Base-by-base conservation (phyloP, 2,329 filamentous ascomycete species). In the Fusarium devonianum region DNA sequence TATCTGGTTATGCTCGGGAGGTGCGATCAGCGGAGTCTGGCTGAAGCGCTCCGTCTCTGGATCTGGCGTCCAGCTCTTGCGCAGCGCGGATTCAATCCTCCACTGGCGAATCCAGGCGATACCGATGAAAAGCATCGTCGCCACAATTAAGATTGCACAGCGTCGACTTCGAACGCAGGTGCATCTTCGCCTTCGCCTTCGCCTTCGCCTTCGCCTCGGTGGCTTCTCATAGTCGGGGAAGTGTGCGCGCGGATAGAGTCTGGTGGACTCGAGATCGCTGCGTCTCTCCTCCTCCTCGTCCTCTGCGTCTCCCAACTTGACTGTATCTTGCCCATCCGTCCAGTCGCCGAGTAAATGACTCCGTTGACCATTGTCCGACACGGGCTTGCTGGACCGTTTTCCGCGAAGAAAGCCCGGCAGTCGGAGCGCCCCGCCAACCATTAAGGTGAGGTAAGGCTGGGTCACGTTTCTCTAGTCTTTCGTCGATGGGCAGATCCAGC, bases 21-120 rank as follows among this genome's bases (percentile, higher is more conserved):
- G 75, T 1, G 73, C 68, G 3, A 71, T 75, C 19, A 83, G 70
- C 5, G 78, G 75, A n/a, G 69, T 72, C 63, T 81, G 69, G 51
- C 72, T 71, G 63, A 84, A 84, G 13, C 71, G 69, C 18, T 69
- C 66, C 23, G 76, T 73, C 16, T 71, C 74, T 17, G 68, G 62
- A 62, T 83, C 80, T 1, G 81, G 80, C 5, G 69, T 65, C 81
- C 81, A 84, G 6, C 73, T 76, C 33, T 70, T 68, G 17, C 64
- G 58, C 34, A 81, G 68, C 11, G 71, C 70, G 5, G 72, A 71
- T 60, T 84, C 78, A 22, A 71, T 66, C 45, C 66, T 73, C 73
- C 74, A 79, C 29, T 77, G 52, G 60, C 77, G 77, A 49, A 74
- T 62, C 53, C 77, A 60, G 33, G 74, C 68, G 13, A 53, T 39